Percentiles rank a stretch among this genome's conserved stretches.
phyloP scores from a whole-genome alignment of 2,329 filamentous ascomycete genomes.

The Pestalotiopsis sp. region DNA sequence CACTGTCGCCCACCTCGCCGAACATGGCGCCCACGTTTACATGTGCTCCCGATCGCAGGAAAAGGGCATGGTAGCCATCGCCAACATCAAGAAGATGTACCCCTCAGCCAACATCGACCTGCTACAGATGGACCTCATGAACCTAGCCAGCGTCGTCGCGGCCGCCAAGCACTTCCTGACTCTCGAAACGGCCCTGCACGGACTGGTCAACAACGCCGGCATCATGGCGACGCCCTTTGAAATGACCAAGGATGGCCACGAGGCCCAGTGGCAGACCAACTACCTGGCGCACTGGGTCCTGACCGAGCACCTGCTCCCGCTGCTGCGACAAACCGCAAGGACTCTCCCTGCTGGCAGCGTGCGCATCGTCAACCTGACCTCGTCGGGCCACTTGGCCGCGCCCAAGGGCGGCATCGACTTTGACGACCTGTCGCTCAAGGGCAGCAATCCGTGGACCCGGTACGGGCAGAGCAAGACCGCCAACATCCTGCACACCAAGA shows the following conservation, averaged over 20 bases:
- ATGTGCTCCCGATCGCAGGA: conserved; percentile 38
- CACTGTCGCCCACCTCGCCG: conserved; percentile 39
- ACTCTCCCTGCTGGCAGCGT: conserved; percentile 24
- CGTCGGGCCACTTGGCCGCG: conserved; percentile 28
- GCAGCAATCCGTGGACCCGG: conserved; percentile 25
- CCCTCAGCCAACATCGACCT: conserved; percentile 36
- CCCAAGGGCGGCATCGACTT: conserved; percentile 31
- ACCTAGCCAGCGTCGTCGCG: conserved; percentile 37
- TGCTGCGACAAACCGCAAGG: conserved; percentile 35
- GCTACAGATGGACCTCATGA: conserved; percentile 37
- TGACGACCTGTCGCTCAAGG: conserved; percentile 22
- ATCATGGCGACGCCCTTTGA: conserved; percentile 35
- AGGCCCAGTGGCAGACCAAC: conserved; percentile 45
- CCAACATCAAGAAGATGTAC: conserved; percentile 33
- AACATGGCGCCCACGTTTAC: conserved; percentile 43
- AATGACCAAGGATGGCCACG: conserved; percentile 37
- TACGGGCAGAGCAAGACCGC: conserved; percentile 52
- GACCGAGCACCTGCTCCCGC: conserved; percentile 40
- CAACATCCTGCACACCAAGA: conserved; percentile 45
- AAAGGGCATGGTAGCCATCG: conserved; percentile 36
- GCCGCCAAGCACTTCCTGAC: conserved; percentile 35
- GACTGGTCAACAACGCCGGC: conserved; percentile 36
- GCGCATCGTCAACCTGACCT: conserved; percentile 32
- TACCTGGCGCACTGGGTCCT: conserved; percentile 46
- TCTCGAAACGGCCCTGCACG: conserved; percentile 33